These are phyloP conservation scores for Calonectria pauciramosa DNA, from an alignment of 2,329 filamentous ascomycete species.

Conservation along the genomic window DNA sequence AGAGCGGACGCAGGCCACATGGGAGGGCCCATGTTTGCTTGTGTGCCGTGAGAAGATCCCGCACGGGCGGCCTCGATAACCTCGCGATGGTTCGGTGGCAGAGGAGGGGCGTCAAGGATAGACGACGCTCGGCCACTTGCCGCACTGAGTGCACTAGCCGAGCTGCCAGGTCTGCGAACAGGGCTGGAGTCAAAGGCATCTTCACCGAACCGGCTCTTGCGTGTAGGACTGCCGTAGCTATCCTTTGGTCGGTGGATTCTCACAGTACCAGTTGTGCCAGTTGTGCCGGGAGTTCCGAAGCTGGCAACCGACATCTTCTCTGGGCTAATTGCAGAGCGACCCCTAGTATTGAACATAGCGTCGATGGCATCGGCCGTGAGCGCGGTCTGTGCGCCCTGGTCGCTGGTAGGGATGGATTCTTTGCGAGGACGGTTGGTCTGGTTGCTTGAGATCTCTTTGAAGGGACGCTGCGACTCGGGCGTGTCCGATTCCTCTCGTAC, in stretches of 20 bases:
- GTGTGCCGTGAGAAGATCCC: constrained; percentile 63
- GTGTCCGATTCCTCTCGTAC: constrained; percentile 58
- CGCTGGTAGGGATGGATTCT: constrained; percentile 63
- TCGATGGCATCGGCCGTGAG: constrained; percentile 89
- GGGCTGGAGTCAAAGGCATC: constrained; percentile 55
- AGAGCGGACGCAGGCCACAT: constrained; percentile 82
- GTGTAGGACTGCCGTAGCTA: constrained; percentile 60
- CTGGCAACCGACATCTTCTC: constrained; percentile 54
- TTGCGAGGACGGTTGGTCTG: constrained; percentile 59
- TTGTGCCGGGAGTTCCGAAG: constrained; percentile 51
- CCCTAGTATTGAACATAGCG: constrained; percentile 71
- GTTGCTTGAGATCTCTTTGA: constrained; percentile 76
- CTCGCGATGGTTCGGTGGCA: constrained; percentile 86
- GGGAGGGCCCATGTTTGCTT: constrained; percentile 84
- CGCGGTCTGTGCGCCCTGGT: constrained; percentile 85
- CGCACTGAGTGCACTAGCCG: constrained; percentile 81
- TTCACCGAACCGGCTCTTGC: constrained; percentile 54
- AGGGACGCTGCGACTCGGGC: constrained; percentile 69
- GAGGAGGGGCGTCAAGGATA: constrained; percentile 70
- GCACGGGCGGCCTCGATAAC: constrained; percentile 84
- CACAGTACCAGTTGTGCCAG: constrained; percentile 57
- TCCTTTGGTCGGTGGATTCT: constrained; percentile 64
- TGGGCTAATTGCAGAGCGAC: constrained; percentile 42
- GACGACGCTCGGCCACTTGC: constrained; percentile 70
- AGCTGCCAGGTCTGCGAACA: constrained; percentile 76